Evolutionary conservation across 2,329 filamentous ascomycete species (phyloP), one percentile per base, ranked within the genome.

Genomic region (Pleomassaria siparia): DNA sequence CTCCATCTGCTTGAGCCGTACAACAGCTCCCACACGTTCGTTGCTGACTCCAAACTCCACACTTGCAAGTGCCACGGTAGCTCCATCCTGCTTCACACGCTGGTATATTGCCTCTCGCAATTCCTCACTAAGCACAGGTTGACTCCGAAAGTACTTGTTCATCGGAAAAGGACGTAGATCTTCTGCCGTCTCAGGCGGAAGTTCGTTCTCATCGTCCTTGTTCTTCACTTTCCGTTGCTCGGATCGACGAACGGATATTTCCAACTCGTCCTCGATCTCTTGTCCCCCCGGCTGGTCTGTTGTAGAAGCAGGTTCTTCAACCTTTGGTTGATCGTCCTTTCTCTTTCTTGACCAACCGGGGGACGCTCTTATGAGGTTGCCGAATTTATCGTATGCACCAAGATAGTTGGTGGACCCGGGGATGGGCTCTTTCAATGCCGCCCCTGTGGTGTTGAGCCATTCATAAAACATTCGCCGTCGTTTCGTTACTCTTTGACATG

Each of bases 1-100:
- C 75, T 96, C 90, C 56, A 96, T 78, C 70, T 90, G 84, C 75
- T 92, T 92, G 62, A 96, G 76, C 61, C 91, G 79, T 49, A 95
- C 87, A 16, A 95, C 88, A 18, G 91, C 91, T 22, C 85, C 91
- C 15, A 96, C 87, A 60, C 91, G 81, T 63, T 88, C 83, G 72
- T 95, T 86, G 63, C 94, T 90, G 20, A 96, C 82, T 22, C 85
- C 83, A 59, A 88, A 80, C 62, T 89, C 81, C 1, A 87, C 86
- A 64, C 89, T 91, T 16, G 95, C 88, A 35, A 81, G 81, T 62
- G 89, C 86, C 53, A 96, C 76, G 47, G 86, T 83, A 24, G 58
- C 60, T 3, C 86, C 85, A 12, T 82, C 69, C n/a, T 72, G 66
- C 52, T 83, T 83, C 12, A 95, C 83, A 57, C 82, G 80, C 4